Percentiles rank a stretch among this genome's conserved stretches.
phyloP scores from a whole-genome alignment of 1,139 yeast species.

The Scheffersomyces segobiensis region DNA sequence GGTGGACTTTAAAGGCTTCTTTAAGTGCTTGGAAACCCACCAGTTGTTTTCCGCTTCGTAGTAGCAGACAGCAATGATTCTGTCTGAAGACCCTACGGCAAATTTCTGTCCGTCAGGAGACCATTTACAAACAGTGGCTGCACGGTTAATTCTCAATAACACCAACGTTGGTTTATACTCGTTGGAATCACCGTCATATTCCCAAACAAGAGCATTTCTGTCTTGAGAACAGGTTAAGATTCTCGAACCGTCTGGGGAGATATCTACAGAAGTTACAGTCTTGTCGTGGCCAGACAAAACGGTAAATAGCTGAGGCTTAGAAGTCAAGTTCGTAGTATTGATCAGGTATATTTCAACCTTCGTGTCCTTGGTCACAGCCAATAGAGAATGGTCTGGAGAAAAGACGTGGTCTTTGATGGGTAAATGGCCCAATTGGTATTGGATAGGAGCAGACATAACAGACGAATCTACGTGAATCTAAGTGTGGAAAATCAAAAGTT shows the following conservation, averaged over 20 bases:
- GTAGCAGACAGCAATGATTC: slow-evolving; percentile 93
- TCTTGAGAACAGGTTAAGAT: slow-evolving; percentile 98
- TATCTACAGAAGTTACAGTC: slow-evolving; percentile 91
- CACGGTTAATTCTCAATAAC: slow-evolving; percentile 85
- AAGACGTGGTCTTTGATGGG: slow-evolving; percentile 93
- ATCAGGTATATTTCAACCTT: slow-evolving; percentile 73
- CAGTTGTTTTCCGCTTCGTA: slow-evolving; percentile 96
- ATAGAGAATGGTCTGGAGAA: slow-evolving; percentile 61
- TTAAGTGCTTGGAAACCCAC: slow-evolving; percentile 99
- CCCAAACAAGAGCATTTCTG: slow-evolving; percentile 97
- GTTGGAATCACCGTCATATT: slow-evolving; percentile 50
- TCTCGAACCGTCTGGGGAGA: slow-evolving; percentile 76
- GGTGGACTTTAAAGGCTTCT: slow-evolving; percentile 89
- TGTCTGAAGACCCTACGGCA: slow-evolving; percentile 96
- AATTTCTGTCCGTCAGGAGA: slow-evolving; percentile 90
- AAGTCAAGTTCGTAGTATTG: slow-evolving; percentile 22
- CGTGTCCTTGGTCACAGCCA: slow-evolving; percentile 82
- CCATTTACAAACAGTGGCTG: slow-evolving; percentile 94
- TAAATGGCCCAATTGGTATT: slow-evolving; percentile 71
- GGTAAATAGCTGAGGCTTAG: slow-evolving; percentile 55
- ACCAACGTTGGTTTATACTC: slow-evolving; percentile 86
- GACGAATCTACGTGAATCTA: background rate
- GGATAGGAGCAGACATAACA: slow-evolving; percentile 29
- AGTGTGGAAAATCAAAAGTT: background rate
- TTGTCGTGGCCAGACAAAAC: slow-evolving; percentile 85